phyloP scores from a whole-genome alignment of 2,329 filamentous ascomycete genomes.

The Ophiobolus disseminans region DNA sequence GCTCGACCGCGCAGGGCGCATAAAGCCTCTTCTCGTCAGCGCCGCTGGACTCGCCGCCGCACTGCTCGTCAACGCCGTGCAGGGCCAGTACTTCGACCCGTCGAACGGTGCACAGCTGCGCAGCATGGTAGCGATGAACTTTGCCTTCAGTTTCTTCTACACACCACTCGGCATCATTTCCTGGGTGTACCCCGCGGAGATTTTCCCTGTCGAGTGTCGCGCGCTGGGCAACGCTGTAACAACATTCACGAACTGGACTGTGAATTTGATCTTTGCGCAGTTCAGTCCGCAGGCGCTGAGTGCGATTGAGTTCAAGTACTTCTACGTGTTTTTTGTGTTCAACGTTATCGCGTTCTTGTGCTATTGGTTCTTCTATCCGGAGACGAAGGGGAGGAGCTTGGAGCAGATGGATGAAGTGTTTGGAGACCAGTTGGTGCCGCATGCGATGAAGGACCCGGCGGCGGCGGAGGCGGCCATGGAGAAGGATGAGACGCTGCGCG shows the following conservation, averaged over 20 bases:
- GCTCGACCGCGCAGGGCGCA: constrained; percentile 57
- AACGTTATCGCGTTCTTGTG: constrained; percentile 50
- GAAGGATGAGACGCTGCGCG: constrained; percentile 19
- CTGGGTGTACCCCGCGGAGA: constrained; percentile 57
- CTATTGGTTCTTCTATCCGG: constrained; percentile 39
- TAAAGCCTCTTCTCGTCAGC: constrained; percentile 57
- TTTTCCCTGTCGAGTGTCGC: constrained; percentile 55
- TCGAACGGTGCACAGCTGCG: constrained; percentile 49
- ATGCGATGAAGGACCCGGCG: constrained; percentile 44
- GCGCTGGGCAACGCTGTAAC: constrained; percentile 53
- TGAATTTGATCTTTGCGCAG: constrained; percentile 59
- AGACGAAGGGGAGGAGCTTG: constrained; percentile 38
- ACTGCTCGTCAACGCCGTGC: constrained; percentile 48
- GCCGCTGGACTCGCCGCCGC: constrained; percentile 51
- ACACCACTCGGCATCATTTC: constrained; percentile 56
- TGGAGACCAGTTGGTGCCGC: constrained; percentile 45
- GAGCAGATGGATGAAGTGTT: constrained; percentile 44
- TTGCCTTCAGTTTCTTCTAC: constrained; percentile 56
- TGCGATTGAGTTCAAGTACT: constrained; percentile 54
- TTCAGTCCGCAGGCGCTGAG: constrained; percentile 54
- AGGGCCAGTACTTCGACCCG: constrained; percentile 48
- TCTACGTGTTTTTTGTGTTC: constrained; percentile 54
- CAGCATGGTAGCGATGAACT: constrained; percentile 57
- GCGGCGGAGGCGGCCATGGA: constrained; percentile 37
- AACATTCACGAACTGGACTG: constrained; percentile 56